Evolutionary conservation across 2,329 filamentous ascomycete genomes (phyloP).

Genomic region (Sclerotinia minor): DNA sequence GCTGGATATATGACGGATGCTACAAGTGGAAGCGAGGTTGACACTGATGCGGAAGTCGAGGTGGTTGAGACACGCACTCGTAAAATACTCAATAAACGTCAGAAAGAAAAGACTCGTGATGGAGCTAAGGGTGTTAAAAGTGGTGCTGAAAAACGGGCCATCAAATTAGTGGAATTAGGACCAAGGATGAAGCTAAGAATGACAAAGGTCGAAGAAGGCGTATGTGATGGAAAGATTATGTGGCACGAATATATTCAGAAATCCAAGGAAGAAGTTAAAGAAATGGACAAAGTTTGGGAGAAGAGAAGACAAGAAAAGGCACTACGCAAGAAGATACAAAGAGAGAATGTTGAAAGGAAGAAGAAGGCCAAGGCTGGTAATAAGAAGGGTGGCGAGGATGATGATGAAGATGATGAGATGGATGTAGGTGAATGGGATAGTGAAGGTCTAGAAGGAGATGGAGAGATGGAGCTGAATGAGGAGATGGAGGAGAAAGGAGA

Average conservation of each 20-base stretch:
- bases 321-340: constrained; percentile 76
- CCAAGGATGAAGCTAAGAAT: constrained; percentile 85
- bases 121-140: constrained; percentile 45
- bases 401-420: constrained; percentile 53
- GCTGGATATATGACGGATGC: constrained; percentile 83
- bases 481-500: constrained; percentile 40
- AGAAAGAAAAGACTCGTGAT: constrained; percentile 47
- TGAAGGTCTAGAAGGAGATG: constrained; percentile 42
- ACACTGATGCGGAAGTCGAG: constrained; percentile 95
- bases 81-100: constrained; percentile 55
- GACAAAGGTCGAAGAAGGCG: constrained; percentile 93
- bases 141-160: constrained; percentile 70
- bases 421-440: constrained; percentile 48
- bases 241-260: constrained; percentile 97
- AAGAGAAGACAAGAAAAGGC: constrained; percentile 78
- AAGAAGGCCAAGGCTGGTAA: constrained; percentile 55
- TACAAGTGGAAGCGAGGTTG: constrained; percentile 84
- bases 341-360: constrained; percentile 88
- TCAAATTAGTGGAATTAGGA: constrained; percentile 90
- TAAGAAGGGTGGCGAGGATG: constrained; percentile 52
- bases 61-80: constrained; percentile 65
- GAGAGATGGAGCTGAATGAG: constrained; percentile 41
- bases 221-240: constrained; percentile 88
- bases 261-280: constrained; percentile 71
- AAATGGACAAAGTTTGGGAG: constrained; percentile 82